Evolutionary conservation across 2,329 filamentous ascomycete species (phyloP).

Genomic region (Colletotrichum sp.): DNA sequence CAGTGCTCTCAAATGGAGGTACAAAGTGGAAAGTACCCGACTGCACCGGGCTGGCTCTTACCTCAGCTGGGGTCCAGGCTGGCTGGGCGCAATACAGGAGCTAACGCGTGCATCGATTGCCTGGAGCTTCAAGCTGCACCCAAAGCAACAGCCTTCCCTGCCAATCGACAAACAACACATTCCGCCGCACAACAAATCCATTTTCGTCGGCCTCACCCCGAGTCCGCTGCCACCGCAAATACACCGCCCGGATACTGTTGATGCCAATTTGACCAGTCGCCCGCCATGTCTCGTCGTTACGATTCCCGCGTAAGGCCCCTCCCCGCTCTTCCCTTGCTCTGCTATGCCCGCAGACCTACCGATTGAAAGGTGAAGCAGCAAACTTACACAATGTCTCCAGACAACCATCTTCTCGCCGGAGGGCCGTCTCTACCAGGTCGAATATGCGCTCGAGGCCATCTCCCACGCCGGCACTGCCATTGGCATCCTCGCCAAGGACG

Average conservation of each 20-base stretch:
- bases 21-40: not conserved
- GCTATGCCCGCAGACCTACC: not conserved
- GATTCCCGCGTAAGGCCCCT: conserved; percentile 81
- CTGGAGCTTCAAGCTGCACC: conserved; percentile 24
- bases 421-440: conserved; percentile 97
- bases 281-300: conserved; percentile 91
- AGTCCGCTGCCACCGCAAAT: not conserved
- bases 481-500: conserved; percentile 96
- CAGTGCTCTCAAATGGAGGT: not conserved
- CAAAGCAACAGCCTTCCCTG: conserved; percentile 17
- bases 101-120: conserved; percentile 26
- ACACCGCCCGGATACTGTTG: not conserved
- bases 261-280: not conserved
- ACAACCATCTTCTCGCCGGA: conserved; percentile 99
- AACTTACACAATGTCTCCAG: conserved; percentile 50
- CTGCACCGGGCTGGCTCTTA: not conserved
- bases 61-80: conserved; percentile 14
- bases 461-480: conserved; percentile 97
- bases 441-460: conserved; percentile 98
- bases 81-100: conserved; percentile 11
- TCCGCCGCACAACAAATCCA: not conserved
- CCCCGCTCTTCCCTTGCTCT: conserved; percentile 27
- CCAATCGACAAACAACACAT: conserved; percentile 6
- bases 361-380: not conserved
- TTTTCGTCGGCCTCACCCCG: conserved; percentile 2